Conservation (phyloP, 306 rosid genomes). For the Cucumis melo region DNA sequence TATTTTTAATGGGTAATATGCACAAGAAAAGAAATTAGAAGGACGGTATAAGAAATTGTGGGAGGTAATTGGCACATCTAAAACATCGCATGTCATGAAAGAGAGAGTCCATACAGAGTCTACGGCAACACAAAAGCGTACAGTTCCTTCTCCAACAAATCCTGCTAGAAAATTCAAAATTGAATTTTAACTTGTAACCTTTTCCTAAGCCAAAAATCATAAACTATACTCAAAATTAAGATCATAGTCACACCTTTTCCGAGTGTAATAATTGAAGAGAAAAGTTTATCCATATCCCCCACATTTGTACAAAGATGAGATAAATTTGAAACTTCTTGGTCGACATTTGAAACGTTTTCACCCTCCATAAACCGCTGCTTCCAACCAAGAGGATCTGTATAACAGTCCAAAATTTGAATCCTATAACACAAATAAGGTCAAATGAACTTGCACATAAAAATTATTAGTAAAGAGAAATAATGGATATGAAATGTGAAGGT, state of each 20-base stretch:
- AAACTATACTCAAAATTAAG: background rate
- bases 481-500: background rate
- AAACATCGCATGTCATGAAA: background rate
- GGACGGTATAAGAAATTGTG: background rate
- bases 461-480: background rate
- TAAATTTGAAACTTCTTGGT: constrained; percentile 22
- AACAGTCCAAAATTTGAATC: constrained; percentile 86
- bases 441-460: background rate
- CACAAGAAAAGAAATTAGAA: background rate
- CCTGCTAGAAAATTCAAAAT: constrained; percentile 31
- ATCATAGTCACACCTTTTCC: constrained; percentile 45
- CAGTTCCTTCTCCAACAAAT: constrained; percentile 44
- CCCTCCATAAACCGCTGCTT: constrained; percentile 35
- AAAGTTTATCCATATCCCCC: constrained; percentile 49
- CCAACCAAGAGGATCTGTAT: constrained; percentile 97
- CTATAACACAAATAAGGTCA: constrained; percentile 25
- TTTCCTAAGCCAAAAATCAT: background rate
- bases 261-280: constrained; percentile 33
- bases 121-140: constrained; percentile 51
- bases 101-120: constrained; percentile 45
- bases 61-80: background rate
- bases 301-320: constrained; percentile 34
- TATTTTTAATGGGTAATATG: background rate
- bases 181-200: background rate
- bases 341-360: constrained; percentile 12